Evolutionary conservation across 306 rosid genomes (phyloP).

Genomic region (Betula pendula): DNA sequence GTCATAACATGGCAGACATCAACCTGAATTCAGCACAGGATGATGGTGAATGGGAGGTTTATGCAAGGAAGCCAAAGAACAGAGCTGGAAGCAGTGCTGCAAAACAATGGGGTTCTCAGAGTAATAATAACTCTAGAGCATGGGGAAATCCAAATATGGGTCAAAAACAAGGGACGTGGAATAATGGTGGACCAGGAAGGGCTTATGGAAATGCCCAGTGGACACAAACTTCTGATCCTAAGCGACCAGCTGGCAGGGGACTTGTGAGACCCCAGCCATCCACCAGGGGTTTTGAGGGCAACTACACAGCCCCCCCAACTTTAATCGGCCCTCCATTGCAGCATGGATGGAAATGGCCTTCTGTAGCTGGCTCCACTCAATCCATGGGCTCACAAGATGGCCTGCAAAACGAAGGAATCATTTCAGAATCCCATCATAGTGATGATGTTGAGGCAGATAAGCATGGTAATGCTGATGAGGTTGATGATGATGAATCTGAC

Average conservation of each 20-base stretch:
- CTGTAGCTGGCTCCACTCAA: constrained; percentile 45
- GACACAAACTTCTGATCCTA: constrained; percentile 40
- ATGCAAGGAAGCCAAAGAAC: constrained; percentile 63
- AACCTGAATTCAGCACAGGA: constrained; percentile 43
- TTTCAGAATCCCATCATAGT: constrained; percentile 18
- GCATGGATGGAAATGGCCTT: constrained; percentile 84
- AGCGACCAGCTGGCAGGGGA: constrained; percentile 57
- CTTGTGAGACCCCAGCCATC: constrained; percentile 36
- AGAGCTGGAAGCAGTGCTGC: constrained; percentile 63
- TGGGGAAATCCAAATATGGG: constrained; percentile 38
- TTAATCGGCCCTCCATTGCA: constrained; percentile 59
- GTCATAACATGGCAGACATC: constrained; percentile 47
- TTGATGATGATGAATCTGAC: constrained; percentile 36
- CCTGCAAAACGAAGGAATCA: constrained; percentile 25
- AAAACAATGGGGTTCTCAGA: constrained; percentile 44
- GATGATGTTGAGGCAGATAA: constrained; percentile 25
- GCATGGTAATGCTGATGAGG: too few species aligned
- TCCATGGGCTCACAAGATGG: constrained; percentile 29
- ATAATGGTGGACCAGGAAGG: constrained; percentile 48
- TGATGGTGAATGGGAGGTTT: constrained; percentile 79
- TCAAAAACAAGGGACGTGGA: constrained; percentile 32
- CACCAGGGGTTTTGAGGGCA: constrained; percentile 31
- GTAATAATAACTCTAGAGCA: constrained; percentile 44
- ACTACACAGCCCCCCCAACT: constrained; percentile 31
- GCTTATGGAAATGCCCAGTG: constrained; percentile 40